A percentile compares a stretch with the other conserved stretches of the same genome.
phyloP scores from a whole-genome alignment of 352 stramenopile genomes.

The Globisporangium okanoganense region DNA sequence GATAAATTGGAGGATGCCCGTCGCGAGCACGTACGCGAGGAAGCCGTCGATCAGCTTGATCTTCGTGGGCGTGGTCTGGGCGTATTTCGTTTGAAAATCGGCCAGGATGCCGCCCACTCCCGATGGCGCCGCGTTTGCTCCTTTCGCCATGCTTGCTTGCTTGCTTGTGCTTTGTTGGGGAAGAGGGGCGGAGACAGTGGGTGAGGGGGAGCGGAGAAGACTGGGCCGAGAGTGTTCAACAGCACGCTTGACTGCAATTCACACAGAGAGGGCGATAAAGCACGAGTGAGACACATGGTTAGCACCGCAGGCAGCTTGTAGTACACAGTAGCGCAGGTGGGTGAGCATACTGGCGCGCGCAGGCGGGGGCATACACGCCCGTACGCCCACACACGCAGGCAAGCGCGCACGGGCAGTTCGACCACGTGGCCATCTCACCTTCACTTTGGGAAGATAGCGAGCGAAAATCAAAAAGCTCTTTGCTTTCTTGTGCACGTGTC shows the following conservation, averaged over 20 bases:
- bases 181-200: not conserved
- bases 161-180: not conserved
- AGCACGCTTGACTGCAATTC: constrained; percentile 1
- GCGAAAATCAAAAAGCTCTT: not conserved
- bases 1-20: constrained; percentile 88
- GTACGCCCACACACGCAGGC: not conserved
- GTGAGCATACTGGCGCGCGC: not conserved
- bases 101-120: constrained; percentile 49
- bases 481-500: not conserved
- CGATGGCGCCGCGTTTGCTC: constrained; percentile 28
- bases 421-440: constrained; percentile 18
- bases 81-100: constrained; percentile 72
- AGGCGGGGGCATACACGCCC: no score
- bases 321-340: not conserved
- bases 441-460: constrained; percentile 21
- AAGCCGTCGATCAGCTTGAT: constrained; percentile 91
- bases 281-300: not conserved
- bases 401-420: not conserved
- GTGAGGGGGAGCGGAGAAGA: not conserved
- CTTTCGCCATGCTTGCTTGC: constrained; percentile 14
- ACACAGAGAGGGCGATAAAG: not conserved
- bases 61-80: constrained; percentile 84
- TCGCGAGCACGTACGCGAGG: constrained; percentile 85
- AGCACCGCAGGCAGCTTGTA: not conserved
- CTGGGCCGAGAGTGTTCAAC: not conserved